Conservation (phyloP, 805 yeast species). For the Candida endomychidarum region DNA sequence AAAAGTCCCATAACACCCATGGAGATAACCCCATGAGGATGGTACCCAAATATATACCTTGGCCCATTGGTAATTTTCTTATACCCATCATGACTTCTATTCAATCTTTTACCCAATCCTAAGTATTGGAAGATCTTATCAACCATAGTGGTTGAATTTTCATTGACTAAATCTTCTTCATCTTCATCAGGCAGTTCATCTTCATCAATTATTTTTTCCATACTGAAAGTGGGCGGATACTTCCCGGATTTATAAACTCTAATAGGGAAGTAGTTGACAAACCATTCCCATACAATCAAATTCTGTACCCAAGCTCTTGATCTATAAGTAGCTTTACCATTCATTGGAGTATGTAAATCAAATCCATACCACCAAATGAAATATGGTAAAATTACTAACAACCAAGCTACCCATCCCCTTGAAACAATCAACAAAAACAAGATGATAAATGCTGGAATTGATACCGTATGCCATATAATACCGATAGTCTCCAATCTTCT, state of each 20-base stretch:
- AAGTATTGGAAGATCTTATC: constrained; percentile 35
- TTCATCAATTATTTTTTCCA: constrained; percentile 24
- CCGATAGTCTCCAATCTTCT: constrained; percentile 66
- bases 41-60: constrained; percentile 85
- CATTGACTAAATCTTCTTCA: constrained; percentile 44
- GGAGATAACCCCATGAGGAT: constrained; percentile 95
- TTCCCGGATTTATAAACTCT: constrained; percentile 64
- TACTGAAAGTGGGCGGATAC: constrained; percentile 69
- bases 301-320: constrained; percentile 58
- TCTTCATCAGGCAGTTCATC: constrained; percentile 30
- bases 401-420: constrained; percentile 66
- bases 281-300: constrained; percentile 63
- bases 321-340: constrained; percentile 66
- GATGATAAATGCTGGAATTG: constrained; percentile 59
- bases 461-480: constrained; percentile 70
- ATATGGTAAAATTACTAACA: constrained; percentile 61
- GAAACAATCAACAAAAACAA: constrained; percentile 51
- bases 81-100: constrained; percentile 19
- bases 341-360: constrained; percentile 68
- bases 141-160: constrained; percentile 33
- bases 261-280: constrained; percentile 80
- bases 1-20: constrained; percentile 86
- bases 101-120: constrained; percentile 39
- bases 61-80: constrained; percentile 55
- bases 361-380: constrained; percentile 50